Conservation (phyloP, 305 asterid species). For the Galium porrigens region DNA sequence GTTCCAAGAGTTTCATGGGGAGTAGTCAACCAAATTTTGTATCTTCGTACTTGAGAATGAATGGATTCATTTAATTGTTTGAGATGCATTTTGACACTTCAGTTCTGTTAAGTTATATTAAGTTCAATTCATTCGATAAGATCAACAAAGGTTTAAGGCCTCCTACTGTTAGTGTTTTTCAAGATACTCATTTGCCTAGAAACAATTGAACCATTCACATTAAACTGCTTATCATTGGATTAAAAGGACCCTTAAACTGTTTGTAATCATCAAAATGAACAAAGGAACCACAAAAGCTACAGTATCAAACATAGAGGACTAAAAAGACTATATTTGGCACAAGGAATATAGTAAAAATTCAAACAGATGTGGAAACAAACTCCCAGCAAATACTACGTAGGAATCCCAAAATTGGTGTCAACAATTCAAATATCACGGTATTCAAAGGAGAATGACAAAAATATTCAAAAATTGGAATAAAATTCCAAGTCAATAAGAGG, state of each 20-base stretch:
- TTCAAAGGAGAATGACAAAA: too few relatives aligned
- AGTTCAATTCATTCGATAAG: too few relatives aligned
- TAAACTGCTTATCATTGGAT: too few relatives aligned
- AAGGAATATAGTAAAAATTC: neutral
- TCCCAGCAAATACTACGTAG: neutral
- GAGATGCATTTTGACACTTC: neutral
- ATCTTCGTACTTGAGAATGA: neutral
- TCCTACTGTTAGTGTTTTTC: too few relatives aligned
- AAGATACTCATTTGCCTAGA: too few relatives aligned
- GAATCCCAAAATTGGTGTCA: neutral
- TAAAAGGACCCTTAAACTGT: neutral
- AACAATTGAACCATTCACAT: neutral
- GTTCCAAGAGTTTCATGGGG: neutral
- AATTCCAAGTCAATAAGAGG: too few relatives aligned
- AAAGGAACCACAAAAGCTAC: neutral
- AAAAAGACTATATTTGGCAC: neutral
- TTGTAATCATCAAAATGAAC: neutral
- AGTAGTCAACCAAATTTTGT: neutral
- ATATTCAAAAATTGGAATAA: too few relatives aligned
- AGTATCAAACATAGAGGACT: neutral
- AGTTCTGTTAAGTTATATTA: too few relatives aligned
- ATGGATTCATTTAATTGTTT: neutral
- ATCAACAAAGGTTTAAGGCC: too few relatives aligned
- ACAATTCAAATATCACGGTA: neutral
- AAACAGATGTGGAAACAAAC: neutral